Evolutionary conservation across 2,329 filamentous ascomycete species (phyloP).

Genomic region (Emydomyces testavorans): DNA sequence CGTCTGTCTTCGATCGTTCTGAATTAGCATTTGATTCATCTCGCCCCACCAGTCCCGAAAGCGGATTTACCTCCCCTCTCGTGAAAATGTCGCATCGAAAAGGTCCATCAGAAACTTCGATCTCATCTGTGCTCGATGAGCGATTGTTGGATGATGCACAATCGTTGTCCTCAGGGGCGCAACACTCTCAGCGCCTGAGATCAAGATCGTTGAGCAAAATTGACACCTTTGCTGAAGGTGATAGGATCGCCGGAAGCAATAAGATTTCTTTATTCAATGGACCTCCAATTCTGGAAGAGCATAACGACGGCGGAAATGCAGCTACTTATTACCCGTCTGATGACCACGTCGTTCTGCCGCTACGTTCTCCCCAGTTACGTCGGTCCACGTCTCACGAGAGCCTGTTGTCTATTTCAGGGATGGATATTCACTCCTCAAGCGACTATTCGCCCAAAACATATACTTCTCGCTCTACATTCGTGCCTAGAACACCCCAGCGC

Average conservation of each 20-base stretch:
- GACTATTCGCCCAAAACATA: constrained; percentile 51
- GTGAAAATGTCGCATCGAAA: constrained; percentile 52
- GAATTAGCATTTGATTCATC: constrained; percentile 56
- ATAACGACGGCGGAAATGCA: constrained; percentile 21
- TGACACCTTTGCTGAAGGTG: not conserved
- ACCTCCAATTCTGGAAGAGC: constrained; percentile 31
- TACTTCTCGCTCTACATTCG: constrained; percentile 35
- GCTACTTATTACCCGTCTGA: not conserved
- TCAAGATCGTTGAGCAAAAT: not conserved
- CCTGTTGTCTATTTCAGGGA: constrained; percentile 71
- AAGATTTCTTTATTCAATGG: constrained; percentile 17
- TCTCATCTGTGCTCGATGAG: constrained; percentile 25
- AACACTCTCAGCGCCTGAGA: not conserved
- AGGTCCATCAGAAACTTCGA: constrained; percentile 46
- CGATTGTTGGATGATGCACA: constrained; percentile 2
- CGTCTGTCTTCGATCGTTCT: constrained; percentile 65
- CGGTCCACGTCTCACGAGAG: constrained; percentile 65
- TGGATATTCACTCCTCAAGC: constrained; percentile 79
- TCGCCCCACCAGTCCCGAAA: constrained; percentile 70
- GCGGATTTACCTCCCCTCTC: constrained; percentile 51
- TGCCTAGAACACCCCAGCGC: constrained; percentile 32
- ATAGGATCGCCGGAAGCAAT: not conserved
- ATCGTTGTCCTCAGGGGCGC: not conserved
- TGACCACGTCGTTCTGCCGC: constrained; percentile 5
- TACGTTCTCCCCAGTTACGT: constrained; percentile 2